Evolutionary conservation across 1,284 basidiomycete species (phyloP).

Genomic region (Heimioporus retisporus): DNA sequence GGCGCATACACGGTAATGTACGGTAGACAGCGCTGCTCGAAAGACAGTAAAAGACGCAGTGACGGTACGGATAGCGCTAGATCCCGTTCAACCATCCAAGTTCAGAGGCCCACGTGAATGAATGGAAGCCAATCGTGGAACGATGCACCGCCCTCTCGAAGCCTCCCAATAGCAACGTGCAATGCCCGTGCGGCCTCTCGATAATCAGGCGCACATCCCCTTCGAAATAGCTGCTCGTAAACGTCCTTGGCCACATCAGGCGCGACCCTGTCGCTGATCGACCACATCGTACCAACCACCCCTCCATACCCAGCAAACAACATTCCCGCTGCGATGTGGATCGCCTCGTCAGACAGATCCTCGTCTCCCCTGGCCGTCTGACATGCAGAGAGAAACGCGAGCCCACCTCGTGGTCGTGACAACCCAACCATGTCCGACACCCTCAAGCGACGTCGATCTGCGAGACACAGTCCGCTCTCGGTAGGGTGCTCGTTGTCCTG

Average conservation of each 20-base stretch:
- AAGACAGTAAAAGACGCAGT: too few species aligned
- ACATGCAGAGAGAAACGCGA: conserved; percentile 19
- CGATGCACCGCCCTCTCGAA: background rate
- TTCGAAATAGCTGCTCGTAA: conserved; percentile 2
- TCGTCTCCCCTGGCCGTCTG: conserved; percentile 18
- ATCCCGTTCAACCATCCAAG: too few species aligned
- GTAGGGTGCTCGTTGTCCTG: conserved; percentile 5
- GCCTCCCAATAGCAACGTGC: conserved; percentile 4
- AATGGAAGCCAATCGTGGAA: conserved; percentile 17
- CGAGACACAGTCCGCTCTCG: conserved; percentile 11
- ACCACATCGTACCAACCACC: conserved; percentile 16
- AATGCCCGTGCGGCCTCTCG: conserved; percentile 12
- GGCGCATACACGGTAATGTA: too few species aligned
- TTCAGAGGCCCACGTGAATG: conserved; percentile 15
- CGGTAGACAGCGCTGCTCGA: too few species aligned
- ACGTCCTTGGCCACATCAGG: conserved; percentile 14
- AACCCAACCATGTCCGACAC: conserved; percentile 5
- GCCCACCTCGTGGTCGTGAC: conserved; percentile 1
- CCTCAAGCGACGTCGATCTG: background rate
- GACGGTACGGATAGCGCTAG: too few species aligned
- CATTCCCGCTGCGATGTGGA: conserved; percentile 16
- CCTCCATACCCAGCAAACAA: conserved; percentile 11
- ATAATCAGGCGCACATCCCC: background rate
- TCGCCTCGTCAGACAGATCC: conserved; percentile 9
- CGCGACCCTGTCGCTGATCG: conserved; percentile 14